Evolutionary conservation across 2,329 filamentous ascomycete species (phyloP).

Genomic region (Neocatenulostroma microsporum): DNA sequence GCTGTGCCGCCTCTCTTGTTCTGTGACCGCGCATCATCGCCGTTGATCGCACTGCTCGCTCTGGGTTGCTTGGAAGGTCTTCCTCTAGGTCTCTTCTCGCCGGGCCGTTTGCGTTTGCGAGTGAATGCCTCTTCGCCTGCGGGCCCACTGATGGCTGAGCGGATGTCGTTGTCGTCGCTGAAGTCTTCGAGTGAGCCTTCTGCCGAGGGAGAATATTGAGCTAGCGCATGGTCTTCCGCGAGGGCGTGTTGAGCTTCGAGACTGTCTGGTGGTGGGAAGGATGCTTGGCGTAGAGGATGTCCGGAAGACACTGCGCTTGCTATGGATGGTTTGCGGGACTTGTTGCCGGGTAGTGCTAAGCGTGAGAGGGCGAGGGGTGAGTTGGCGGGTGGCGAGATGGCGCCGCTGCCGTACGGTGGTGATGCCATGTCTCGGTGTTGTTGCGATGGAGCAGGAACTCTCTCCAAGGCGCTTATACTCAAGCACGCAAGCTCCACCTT

Average conservation of each 20-base stretch:
- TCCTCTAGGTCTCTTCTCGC: constrained; percentile 20
- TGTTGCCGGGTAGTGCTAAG: constrained; percentile 43
- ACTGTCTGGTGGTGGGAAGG: constrained; percentile 57
- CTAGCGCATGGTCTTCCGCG: constrained; percentile 12
- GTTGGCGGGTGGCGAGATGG: constrained; percentile 18
- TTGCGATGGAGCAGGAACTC: no score
- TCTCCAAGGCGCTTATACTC: no score
- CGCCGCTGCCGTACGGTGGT: constrained; percentile 13
- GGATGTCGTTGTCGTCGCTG: constrained; percentile 31
- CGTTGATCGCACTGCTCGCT: constrained; percentile 16
- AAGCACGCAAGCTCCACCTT: no score
- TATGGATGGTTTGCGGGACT: constrained; percentile 65
- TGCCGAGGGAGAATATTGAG: constrained; percentile 20
- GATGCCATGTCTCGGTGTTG: constrained; percentile 17
- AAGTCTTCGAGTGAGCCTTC: constrained; percentile 25
- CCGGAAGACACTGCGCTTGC: constrained; percentile 47
- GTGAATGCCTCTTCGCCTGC: constrained; percentile 35
- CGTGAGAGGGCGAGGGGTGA: constrained; percentile 34
- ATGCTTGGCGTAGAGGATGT: constrained; percentile 71
- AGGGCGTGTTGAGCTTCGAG: constrained; percentile 43
- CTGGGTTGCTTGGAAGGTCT: constrained; percentile 17
- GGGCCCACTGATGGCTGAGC: constrained; percentile 23
- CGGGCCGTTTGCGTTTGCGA: constrained; percentile 22
- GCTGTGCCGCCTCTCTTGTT: constrained; percentile 16
- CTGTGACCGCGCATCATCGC: constrained; percentile 25